Conservation (phyloP, 2,329 filamentous ascomycete species). For the Aspergillus carbonarius region DNA sequence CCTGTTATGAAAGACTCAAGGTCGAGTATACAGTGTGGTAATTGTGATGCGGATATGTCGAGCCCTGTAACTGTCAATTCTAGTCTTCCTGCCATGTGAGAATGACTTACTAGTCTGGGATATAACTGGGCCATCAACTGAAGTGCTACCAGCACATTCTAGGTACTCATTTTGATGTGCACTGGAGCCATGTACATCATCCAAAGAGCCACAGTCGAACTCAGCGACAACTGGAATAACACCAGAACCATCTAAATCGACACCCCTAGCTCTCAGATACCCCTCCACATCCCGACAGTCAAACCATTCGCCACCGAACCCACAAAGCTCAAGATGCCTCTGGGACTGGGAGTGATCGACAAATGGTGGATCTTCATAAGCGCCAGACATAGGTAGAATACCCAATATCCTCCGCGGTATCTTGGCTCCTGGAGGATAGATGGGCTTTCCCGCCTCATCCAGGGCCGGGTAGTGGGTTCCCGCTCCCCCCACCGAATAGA, state of each 20-base stretch:
- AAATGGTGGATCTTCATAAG: not conserved
- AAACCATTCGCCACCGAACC: slow-evolving; percentile 22
- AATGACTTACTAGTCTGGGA: no score
- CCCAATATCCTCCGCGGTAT: slow-evolving; percentile 19
- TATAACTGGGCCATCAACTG: not conserved
- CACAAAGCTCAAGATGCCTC: slow-evolving; percentile 6
- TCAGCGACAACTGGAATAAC: no score
- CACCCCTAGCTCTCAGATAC: slow-evolving; percentile 15
- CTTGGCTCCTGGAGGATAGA: slow-evolving; percentile 14
- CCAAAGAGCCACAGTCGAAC: no score
- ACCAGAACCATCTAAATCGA: not conserved
- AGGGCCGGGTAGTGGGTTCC: slow-evolving; percentile 61
- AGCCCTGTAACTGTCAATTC: no score
- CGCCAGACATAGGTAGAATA: not conserved
- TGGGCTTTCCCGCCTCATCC: slow-evolving; percentile 33
- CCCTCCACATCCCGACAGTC: slow-evolving; percentile 24
- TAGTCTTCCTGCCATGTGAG: no score
- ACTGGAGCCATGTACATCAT: no score
- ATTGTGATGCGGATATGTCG: no score
- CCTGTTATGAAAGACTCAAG: no score
- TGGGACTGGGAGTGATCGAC: no score
- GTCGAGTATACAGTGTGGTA: no score
- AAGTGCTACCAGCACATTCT: no score
- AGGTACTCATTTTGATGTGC: no score
- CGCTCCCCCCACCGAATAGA: slow-evolving; percentile 65